These are phyloP conservation scores for Phlegmacium glaucopus DNA, from an alignment of 768 basidiomycete genomes.

Conservation along the genomic window DNA sequence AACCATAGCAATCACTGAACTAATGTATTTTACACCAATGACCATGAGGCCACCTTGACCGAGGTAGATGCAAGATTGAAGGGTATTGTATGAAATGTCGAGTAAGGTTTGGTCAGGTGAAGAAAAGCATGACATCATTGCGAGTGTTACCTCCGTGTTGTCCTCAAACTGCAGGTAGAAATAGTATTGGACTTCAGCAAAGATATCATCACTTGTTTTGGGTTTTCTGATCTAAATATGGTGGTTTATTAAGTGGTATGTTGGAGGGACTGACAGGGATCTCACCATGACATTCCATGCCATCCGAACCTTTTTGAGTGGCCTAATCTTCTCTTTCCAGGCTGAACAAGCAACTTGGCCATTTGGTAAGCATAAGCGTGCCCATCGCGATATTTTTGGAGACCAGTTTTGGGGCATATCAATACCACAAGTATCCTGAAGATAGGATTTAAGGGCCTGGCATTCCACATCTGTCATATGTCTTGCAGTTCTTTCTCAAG, in stretches of 20 bases:
- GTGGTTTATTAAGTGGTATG: not conserved
- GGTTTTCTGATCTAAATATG: not conserved
- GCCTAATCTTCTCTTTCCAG: conserved; percentile 28
- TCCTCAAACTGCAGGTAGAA: not conserved
- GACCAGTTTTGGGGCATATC: not conserved
- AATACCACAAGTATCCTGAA: not conserved
- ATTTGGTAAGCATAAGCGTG: conserved; percentile 32
- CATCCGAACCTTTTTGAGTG: conserved; percentile 16
- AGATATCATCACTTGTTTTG: not conserved
- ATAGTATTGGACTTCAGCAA: conserved; percentile 13
- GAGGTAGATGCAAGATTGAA: not conserved
- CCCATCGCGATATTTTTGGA: conserved; percentile 19
- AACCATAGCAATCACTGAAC: not conserved
- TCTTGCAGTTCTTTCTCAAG: not conserved
- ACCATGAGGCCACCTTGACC: not conserved
- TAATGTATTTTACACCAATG: conserved; percentile 4
- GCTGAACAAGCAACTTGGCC: conserved; percentile 29
- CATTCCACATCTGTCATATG: not conserved
- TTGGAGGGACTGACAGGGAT: not conserved
- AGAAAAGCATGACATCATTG: conserved; percentile 6
- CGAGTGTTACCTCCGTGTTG: not conserved
- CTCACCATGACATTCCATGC: conserved; percentile 32
- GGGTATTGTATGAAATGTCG: not conserved
- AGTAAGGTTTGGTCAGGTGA: conserved; percentile 2
- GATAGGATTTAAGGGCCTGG: not conserved